Evolutionary conservation across 1,284 basidiomycete genomes (phyloP).

Genomic region (Phellinidium pouzarii): DNA sequence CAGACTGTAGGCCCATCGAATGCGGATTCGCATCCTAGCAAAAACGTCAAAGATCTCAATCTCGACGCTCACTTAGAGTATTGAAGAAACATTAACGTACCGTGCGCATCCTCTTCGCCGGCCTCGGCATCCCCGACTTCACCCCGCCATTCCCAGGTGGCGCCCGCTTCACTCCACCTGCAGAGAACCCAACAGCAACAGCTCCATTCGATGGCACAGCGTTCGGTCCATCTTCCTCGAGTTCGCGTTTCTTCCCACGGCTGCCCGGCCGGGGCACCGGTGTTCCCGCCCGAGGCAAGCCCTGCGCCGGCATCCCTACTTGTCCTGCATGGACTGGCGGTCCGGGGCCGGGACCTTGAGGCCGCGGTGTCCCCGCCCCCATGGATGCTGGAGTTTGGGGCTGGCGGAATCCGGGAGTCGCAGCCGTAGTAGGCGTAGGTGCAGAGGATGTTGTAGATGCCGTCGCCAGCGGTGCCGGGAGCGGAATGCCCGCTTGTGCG

Average conservation of each 20-base stretch:
- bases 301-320: no score
- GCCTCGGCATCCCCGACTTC: conserved; percentile 58
- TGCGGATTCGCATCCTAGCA: conserved; percentile 39
- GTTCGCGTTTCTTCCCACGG: conserved; percentile 48
- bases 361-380: conserved; percentile 30
- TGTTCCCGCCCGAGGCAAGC: neutral
- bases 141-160: conserved; percentile 28
- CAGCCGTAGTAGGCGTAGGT: conserved; percentile 9
- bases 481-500: conserved; percentile 24
- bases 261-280: conserved; percentile 9
- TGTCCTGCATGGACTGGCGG: neutral
- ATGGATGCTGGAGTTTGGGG: conserved; percentile 18
- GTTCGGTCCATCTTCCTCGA: conserved; percentile 31
- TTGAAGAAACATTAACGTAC: conserved; percentile 35
- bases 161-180: neutral
- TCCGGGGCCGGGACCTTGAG: conserved; percentile 20
- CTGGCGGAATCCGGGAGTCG: conserved; percentile 8
- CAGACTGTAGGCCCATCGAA: conserved; percentile 35
- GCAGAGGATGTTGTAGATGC: conserved; percentile 21
- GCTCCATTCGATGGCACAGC: conserved; percentile 21
- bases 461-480: conserved; percentile 26
- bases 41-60: conserved; percentile 18
- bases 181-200: neutral
- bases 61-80: conserved; percentile 2
- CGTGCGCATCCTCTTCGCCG: conserved; percentile 70